Evolutionary conservation across 805 yeast genomes (phyloP), one percentile per base, ranked within the genome.

Genomic region (Myxozyma neglecta): DNA sequence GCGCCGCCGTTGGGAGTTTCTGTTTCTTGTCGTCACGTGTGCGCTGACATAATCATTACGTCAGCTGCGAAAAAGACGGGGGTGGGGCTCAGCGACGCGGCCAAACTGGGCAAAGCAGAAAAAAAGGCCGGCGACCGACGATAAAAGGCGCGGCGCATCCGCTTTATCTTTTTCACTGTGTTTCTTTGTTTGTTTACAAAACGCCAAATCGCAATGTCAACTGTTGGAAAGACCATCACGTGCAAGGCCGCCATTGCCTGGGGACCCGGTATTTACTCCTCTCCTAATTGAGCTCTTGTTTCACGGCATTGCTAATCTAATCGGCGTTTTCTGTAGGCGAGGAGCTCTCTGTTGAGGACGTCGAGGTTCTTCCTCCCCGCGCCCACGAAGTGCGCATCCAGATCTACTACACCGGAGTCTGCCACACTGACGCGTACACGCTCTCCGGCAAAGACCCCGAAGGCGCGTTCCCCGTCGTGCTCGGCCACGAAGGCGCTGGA

Each of bases 401-500:
- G 77, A 78, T 94, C 60, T 81, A 80, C 55, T 82, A 88, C 79
- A 89, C 97, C 36, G 99, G 97, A 74, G 97, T 94, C 44, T 94
- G 99, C 77, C 99, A 94, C 80, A 94, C 99, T 40, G 99, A 94
- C 75, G 97, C 97, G 44, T 94, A 88, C 81, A 93, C 98, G 10
- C 81, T 94, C 68, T 87, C 96, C 53, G 99, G 99, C 63, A 83
- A 80, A 60, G 99, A 94, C 76, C 94, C 98, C 58, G 99, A 94
- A 79, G 99, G 98, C 70, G 89, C 87, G 13, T 91, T 91, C 83
- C 98, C 98, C 16, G 87, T 86, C 18, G 79, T 94, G 64, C 65
- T 96, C 71, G 99, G 99, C 65, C 99, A 94, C 77, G 99, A 94
- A 77, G 97, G 97, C 77, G 97, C 97, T 44, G 99, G 99, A 73